Conservation (phyloP, 495 filamentous ascomycete species). For the Aspergillus mulundensis region DNA sequence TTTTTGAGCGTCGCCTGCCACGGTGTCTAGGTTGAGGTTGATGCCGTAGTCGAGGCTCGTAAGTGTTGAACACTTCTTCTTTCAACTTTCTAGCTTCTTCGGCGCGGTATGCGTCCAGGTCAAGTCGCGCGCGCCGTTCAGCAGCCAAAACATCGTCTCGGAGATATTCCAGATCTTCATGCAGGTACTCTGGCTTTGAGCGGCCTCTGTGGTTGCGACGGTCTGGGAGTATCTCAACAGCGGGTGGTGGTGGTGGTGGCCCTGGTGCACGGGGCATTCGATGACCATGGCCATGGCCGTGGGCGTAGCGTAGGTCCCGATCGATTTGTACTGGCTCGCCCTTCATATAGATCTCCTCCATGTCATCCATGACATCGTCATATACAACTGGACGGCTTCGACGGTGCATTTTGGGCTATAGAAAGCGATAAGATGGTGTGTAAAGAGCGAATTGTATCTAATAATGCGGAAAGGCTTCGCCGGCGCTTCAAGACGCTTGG, state of each 20-base stretch:
- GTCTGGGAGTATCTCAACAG: slow-evolving; percentile 27
- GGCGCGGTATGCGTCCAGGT: slow-evolving; percentile 19
- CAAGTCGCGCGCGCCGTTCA: slow-evolving; percentile 18
- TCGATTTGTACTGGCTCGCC: slow-evolving; percentile 21
- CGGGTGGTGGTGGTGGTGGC: slow-evolving; percentile 19
- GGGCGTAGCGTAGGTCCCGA: slow-evolving; percentile 23
- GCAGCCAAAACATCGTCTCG: not conserved
- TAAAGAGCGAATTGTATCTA: not conserved
- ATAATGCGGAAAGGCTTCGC: not conserved
- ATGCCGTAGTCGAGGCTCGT: not conserved
- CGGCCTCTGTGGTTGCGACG: slow-evolving; percentile 30
- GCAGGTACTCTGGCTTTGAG: slow-evolving; percentile 25
- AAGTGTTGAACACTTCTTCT: not conserved
- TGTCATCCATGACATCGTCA: slow-evolving; percentile 27
- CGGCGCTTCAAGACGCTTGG: not conserved
- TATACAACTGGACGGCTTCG: slow-evolving; percentile 29
- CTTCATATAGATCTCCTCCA: slow-evolving; percentile 21
- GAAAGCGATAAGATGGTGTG: not conserved
- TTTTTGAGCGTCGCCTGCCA: slow-evolving; percentile 14
- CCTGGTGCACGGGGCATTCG: slow-evolving; percentile 18
- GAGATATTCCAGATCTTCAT: slow-evolving; percentile 12
- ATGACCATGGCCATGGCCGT: slow-evolving; percentile 20
- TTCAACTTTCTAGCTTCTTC: not conserved
- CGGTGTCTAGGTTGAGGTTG: not conserved
- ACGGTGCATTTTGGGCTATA: slow-evolving; percentile 31